Percentiles rank a stretch among this genome's conserved stretches.
phyloP scores from a whole-genome alignment of 805 yeast genomes.

The Teunomyces gatunensis region DNA sequence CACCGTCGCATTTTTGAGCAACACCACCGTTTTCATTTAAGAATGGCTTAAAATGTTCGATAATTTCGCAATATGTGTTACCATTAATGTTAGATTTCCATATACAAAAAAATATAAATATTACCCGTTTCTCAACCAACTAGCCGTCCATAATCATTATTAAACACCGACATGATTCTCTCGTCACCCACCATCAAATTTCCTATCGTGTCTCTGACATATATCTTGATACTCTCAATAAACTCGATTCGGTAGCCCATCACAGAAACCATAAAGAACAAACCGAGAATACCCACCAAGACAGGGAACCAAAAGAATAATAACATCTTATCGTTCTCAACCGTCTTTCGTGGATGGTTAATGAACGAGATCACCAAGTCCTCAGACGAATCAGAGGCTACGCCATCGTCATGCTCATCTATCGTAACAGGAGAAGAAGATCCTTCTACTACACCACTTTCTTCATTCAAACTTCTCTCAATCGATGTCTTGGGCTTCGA shows the following conservation, averaged over 20 bases:
- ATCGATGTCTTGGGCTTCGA: conserved; percentile 33
- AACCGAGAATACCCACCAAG: conserved; percentile 51
- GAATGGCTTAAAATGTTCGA: background rate
- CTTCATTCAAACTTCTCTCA: conserved; percentile 31
- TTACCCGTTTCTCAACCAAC: background rate
- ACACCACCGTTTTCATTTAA: conserved; percentile 30
- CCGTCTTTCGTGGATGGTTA: conserved; percentile 45
- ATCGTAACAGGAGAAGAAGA: conserved; percentile 1
- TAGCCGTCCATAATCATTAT: conserved; percentile 9
- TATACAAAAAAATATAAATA: conserved; percentile 1
- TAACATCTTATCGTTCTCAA: conserved; percentile 76
- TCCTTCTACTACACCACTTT: conserved; percentile 2
- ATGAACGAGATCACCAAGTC: conserved; percentile 43
- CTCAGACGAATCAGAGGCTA: conserved; percentile 42
- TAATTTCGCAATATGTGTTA: background rate
- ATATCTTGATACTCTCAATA: conserved; percentile 33
- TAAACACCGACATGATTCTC: conserved; percentile 37
- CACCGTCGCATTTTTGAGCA: conserved; percentile 69
- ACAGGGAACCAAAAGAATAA: conserved; percentile 91
- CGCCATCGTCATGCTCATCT: conserved; percentile 27
- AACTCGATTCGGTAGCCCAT: conserved; percentile 38
- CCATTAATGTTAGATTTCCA: background rate
- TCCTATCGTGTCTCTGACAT: conserved; percentile 37
- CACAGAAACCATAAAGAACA: conserved; percentile 43
- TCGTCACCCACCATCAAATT: conserved; percentile 44